Percentiles rank a stretch among this genome's conserved stretches.
phyloP scores from a whole-genome alignment of 257 asterid species.

The Solanum pimpinellifolium region DNA sequence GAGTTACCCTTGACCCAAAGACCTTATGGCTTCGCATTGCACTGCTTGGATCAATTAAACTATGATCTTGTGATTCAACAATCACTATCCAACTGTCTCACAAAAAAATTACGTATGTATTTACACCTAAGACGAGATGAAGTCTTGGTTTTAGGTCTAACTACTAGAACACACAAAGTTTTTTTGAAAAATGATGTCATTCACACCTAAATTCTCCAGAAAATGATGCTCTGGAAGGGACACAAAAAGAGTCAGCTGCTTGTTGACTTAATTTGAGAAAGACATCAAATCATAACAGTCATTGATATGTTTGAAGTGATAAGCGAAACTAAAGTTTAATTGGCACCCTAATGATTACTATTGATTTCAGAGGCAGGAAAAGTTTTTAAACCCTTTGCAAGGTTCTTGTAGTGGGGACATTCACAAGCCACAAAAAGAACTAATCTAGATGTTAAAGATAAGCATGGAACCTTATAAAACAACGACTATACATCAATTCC shows the following conservation, averaged over 20 bases:
- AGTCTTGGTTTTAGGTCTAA: not conserved
- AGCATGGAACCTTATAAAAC: too few species aligned
- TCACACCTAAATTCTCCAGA: not conserved
- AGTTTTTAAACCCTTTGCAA: too few species aligned
- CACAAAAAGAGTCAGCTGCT: not conserved
- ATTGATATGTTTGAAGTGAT: not conserved
- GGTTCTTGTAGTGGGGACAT: too few species aligned
- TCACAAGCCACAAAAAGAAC: too few species aligned
- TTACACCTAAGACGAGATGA: not conserved
- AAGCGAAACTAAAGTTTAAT: not conserved
- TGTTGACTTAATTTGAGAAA: not conserved
- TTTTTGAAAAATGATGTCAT: not conserved
- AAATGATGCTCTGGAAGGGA: not conserved
- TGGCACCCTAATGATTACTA: too few species aligned
- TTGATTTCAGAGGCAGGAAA: too few species aligned
- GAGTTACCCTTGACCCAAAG: not conserved
- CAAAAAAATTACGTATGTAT: not conserved
- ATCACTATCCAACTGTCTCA: not conserved
- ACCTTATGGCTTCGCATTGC: accelerated
- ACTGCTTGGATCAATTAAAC: not conserved
- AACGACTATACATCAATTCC: not conserved
- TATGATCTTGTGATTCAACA: not conserved
- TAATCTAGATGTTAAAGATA: too few species aligned
- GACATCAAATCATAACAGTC: not conserved
- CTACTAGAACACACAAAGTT: not conserved